Conservation (phyloP, 345 rosid species). For the Pelargonium nanum region DNA sequence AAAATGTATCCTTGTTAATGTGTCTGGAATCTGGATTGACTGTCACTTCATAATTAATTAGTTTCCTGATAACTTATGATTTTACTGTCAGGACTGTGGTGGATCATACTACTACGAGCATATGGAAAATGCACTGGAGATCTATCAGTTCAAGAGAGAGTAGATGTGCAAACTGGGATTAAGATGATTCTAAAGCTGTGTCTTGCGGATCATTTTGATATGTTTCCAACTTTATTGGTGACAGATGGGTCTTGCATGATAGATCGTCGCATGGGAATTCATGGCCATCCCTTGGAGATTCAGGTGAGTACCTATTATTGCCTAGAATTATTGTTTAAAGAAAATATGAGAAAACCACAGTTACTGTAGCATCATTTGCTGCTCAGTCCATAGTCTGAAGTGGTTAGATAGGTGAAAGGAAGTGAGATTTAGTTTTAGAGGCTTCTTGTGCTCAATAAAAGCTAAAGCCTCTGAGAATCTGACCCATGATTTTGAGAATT, state of each 20-base stretch:
- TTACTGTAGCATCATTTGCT: neutral
- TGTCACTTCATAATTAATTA: neutral
- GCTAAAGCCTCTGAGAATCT: slow-evolving; percentile 8
- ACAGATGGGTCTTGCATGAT: slow-evolving; percentile 99
- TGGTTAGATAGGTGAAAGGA: neutral
- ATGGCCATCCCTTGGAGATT: slow-evolving; percentile 92
- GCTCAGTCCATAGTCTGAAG: neutral
- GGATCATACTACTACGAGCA: slow-evolving; percentile 85
- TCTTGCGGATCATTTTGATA: slow-evolving; percentile 94
- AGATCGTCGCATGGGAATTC: slow-evolving; percentile 98
- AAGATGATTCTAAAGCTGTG: slow-evolving; percentile 82
- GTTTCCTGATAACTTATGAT: slow-evolving; percentile 6
- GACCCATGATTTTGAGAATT: too few species aligned
- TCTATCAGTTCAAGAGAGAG: slow-evolving; percentile 74
- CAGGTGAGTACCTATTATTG: slow-evolving; percentile 36
- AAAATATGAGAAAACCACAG: too few species aligned
- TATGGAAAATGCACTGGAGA: slow-evolving; percentile 90
- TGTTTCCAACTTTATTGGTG: slow-evolving; percentile 88
- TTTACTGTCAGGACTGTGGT: slow-evolving; percentile 60
- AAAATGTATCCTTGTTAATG: neutral
- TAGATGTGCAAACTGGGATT: slow-evolving; percentile 93
- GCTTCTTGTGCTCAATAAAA: slow-evolving; percentile 3
- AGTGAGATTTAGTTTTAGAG: neutral
- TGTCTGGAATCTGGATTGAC: neutral
- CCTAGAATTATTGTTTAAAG: too few species aligned